Base-by-base conservation (phyloP, 1,139 yeast species). In the Petasospora rhodanensis region DNA sequence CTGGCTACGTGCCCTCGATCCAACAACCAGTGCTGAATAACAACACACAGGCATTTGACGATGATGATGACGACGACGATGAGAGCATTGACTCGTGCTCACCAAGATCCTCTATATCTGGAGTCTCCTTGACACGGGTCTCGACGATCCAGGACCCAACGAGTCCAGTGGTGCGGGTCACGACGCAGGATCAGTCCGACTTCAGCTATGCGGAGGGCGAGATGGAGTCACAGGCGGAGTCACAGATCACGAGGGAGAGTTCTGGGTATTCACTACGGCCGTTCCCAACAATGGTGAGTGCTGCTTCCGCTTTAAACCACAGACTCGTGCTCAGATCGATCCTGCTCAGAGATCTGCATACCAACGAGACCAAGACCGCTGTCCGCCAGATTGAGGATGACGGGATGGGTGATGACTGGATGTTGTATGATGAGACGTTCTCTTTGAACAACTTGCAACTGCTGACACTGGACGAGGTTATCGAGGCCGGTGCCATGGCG, bases 321-420 rank as follows among this genome's bases (percentile, higher is more conserved):
- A 26, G 32, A 11, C 35, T 46, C 8, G 39, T 40, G 13, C 25
- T 49, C 27, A 33, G 49, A 18, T 43, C 43, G 7, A 46, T 50
- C 15, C 26, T 50, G 2, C 35, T 46, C 20, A 41, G 42, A 24
- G 45, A 47, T 19, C 25, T 43, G 7, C 39, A 41, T 13, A 36
- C 45, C 7, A 42, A 41, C 12, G 41, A 38, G 14, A 33, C 41
- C 5, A 41, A 34, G 25, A 47, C 52, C 1, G 54, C 53, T 6
- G 46, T 50, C 7, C 34, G 52, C n/a, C 54, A 50, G 26, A 34
- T 38, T 12, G 47, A 42, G 16, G 35, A 34, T 6, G 56, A 59
- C 3, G 47, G 49, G 18, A 50, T 55, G 26, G 52, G 53, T 14
- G 66, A 61, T 34, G 66, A 62, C 35, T 62, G 68, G 68, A 43